Conservation (phyloP, 139 green algal genomes). For the Chlorella sp. region DNA sequence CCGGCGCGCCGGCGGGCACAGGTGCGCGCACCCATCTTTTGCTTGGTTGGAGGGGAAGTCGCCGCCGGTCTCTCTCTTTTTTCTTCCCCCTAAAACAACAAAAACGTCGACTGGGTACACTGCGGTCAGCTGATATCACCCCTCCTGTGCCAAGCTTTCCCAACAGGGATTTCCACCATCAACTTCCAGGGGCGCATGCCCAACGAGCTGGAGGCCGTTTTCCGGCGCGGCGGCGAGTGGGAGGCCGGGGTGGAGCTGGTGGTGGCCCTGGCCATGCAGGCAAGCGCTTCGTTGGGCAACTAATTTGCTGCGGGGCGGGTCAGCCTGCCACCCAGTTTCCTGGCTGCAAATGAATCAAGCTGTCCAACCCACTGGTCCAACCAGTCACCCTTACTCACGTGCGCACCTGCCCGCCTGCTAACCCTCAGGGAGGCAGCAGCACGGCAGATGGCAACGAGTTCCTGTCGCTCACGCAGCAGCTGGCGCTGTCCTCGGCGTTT, state of each 20-base stretch:
- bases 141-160: too few relatives aligned
- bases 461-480: constrained; percentile 28
- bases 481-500: constrained; percentile 41
- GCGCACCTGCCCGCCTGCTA: neutral
- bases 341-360: neutral
- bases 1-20: constrained; percentile 11
- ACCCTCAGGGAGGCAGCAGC: neutral
- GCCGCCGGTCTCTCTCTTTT: too few relatives aligned
- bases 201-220: constrained; percentile 47
- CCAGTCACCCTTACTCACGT: neutral
- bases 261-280: constrained; percentile 13
- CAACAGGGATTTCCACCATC: constrained; percentile 16
- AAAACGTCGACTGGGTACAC: too few relatives aligned
- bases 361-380: neutral
- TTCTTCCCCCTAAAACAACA: too few relatives aligned
- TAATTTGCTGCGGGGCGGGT: neutral
- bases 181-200: constrained; percentile 25
- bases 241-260: constrained; percentile 37
- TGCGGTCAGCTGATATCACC: too few relatives aligned
- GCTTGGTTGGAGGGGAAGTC: neutral
- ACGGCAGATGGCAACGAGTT: constrained; percentile 30
- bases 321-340: neutral
- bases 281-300: neutral
- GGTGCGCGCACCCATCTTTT: neutral
- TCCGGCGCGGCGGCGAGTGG: constrained; percentile 39